These are phyloP conservation scores for Penicillium bovifimosum DNA, from an alignment of 495 filamentous ascomycete genomes.

Conservation along the genomic window DNA sequence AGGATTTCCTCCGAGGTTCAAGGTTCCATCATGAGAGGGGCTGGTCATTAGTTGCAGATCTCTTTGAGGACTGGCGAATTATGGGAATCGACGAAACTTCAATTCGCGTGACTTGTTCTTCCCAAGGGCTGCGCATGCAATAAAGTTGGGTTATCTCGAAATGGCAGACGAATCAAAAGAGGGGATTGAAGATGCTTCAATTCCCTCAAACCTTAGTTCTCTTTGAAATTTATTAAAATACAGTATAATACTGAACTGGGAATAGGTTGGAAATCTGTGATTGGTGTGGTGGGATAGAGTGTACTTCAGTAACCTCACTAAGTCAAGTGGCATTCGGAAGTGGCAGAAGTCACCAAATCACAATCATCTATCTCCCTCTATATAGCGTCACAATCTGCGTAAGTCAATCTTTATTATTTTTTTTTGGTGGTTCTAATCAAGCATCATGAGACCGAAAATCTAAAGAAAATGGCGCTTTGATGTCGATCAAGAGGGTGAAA, in stretches of 20 bases:
- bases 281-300: neutral
- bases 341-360: neutral
- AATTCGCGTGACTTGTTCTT: neutral
- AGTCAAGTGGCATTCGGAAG: neutral
- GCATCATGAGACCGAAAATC: constrained; percentile 3
- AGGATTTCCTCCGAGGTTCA: neutral
- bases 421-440: neutral
- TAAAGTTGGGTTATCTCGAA: constrained; percentile 7
- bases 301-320: no score
- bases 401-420: no score
- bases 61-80: neutral
- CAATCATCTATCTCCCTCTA: no score
- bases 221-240: neutral
- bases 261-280: neutral
- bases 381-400: no score
- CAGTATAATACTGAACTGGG: neutral
- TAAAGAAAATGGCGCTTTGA: no score
- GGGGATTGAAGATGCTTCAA: neutral
- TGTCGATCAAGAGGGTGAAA: no score
- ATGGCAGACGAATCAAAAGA: constrained; percentile 1
- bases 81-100: neutral
- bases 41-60: neutral
- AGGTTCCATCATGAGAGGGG: neutral
- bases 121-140: neutral
- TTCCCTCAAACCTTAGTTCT: neutral